Conservation (phyloP, 2,329 filamentous ascomycete genomes). For the Elsinoe ampelina region DNA sequence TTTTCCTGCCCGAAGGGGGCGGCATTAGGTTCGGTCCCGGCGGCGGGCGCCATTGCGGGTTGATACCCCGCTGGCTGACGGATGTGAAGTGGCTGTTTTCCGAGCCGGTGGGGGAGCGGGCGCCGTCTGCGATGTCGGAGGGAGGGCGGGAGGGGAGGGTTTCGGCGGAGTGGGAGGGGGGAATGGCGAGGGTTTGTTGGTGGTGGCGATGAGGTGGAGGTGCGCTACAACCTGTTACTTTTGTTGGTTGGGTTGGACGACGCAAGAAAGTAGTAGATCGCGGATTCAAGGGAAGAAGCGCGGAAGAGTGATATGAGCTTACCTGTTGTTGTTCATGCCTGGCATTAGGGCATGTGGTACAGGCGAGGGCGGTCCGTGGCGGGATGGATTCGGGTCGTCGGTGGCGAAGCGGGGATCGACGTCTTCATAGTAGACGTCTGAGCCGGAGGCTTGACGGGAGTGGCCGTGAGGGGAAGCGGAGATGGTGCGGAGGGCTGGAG, state of each 20-base stretch:
- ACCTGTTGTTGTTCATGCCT: constrained; percentile 13
- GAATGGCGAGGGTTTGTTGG: constrained; percentile 28
- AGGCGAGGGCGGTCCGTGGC: constrained; percentile 12
- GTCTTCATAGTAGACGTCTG: constrained; percentile 76
- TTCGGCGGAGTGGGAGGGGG: constrained; percentile 45
- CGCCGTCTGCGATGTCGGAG: constrained; percentile 55
- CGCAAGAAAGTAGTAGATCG: neutral
- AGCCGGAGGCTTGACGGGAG: constrained; percentile 27
- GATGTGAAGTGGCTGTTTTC: constrained; percentile 83
- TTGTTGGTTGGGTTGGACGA: neutral
- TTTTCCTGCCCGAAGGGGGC: constrained; percentile 24
- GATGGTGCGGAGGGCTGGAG: constrained; percentile 17
- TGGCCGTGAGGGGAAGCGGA: constrained; percentile 21
- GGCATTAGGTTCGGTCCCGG: constrained; percentile 34
- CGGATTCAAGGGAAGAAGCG: neutral
- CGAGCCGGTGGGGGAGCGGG: constrained; percentile 61
- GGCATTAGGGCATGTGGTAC: constrained; percentile 21
- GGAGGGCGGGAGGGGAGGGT: constrained; percentile 40
- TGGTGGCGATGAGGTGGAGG: constrained; percentile 16
- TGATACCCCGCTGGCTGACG: constrained; percentile 77
- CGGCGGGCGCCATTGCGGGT: constrained; percentile 69
- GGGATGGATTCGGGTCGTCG: constrained; percentile 22
- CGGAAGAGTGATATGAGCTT: neutral
- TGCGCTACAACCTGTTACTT: constrained; percentile 11
- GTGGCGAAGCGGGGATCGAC: constrained; percentile 78